These are phyloP conservation scores for Usnea hakonensis DNA, from an alignment of 495 filamentous ascomycete genomes.

Conservation along the genomic window DNA sequence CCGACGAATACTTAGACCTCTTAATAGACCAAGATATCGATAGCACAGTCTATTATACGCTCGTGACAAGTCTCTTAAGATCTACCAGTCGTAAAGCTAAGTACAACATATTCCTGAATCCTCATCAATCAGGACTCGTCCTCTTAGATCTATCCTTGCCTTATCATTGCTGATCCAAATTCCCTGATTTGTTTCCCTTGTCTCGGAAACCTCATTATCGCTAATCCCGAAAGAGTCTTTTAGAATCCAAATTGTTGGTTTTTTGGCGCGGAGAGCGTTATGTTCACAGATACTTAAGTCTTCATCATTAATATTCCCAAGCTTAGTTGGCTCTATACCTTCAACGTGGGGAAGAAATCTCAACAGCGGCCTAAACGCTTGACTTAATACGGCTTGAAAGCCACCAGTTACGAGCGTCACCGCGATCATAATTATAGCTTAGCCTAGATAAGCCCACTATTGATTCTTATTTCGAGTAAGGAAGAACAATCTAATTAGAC, in stretches of 20 bases:
- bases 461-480: background rate
- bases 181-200: no score
- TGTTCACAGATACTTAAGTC: background rate
- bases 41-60: no score
- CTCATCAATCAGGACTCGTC: no score
- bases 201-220: constrained; percentile 68
- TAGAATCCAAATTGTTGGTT: constrained; percentile 56
- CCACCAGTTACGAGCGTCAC: background rate
- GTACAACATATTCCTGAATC: no score
- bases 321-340: background rate
- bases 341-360: constrained; percentile 1
- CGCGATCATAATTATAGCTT: constrained; percentile 12
- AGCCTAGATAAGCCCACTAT: background rate
- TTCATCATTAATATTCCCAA: background rate
- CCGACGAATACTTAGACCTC: no score
- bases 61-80: no score
- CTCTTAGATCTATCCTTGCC: no score
- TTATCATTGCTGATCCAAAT: no score
- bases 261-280: background rate
- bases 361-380: background rate
- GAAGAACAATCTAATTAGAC: constrained; percentile 67
- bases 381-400: background rate
- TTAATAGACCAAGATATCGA: no score
- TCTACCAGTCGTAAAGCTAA: no score
- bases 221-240: constrained; percentile 63